Conservation (phyloP, 495 filamentous ascomycete species). For the Pyrenopolyporus hunteri region DNA sequence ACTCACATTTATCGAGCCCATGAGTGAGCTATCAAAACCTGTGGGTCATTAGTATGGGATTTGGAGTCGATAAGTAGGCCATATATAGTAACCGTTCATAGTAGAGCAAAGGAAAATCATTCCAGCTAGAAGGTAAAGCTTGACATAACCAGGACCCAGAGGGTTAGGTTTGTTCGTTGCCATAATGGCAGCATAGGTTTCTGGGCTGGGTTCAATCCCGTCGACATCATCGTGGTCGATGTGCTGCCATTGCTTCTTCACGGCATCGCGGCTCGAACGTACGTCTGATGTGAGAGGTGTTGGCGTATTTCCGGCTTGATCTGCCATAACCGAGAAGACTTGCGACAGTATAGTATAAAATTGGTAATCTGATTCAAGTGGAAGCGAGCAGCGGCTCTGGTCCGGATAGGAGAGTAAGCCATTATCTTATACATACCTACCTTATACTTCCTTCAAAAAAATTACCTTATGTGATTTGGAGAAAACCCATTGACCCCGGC, state of each 20-base stretch:
- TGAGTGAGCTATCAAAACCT: conserved; percentile 44
- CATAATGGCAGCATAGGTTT: conserved; percentile 40
- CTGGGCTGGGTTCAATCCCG: conserved; percentile 26
- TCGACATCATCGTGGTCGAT: conserved; percentile 17
- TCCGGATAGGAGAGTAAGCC: background rate
- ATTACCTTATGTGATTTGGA: too few species aligned
- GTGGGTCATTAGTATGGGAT: conserved; percentile 2
- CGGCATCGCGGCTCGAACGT: conserved; percentile 21
- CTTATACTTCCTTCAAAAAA: too few species aligned
- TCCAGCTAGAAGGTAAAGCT: conserved; percentile 35
- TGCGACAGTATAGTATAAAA: background rate
- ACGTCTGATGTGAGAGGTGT: conserved; percentile 6
- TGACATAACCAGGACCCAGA: conserved; percentile 37
- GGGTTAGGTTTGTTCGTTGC: conserved; percentile 40
- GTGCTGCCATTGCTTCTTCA: conserved; percentile 2
- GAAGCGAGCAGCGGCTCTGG: background rate
- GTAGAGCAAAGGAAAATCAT: conserved; percentile 42
- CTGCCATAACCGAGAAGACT: conserved; percentile 14
- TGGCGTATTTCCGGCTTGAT: conserved; percentile 5
- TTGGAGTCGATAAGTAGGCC: background rate
- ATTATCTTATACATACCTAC: conserved; percentile 27
- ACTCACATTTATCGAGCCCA: conserved; percentile 45
- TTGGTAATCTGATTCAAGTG: background rate
- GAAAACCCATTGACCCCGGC: conserved; percentile 5
- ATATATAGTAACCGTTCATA: conserved; percentile 36